phyloP scores from a whole-genome alignment of 495 filamentous ascomycete genomes.

The Penicillium herquei region DNA sequence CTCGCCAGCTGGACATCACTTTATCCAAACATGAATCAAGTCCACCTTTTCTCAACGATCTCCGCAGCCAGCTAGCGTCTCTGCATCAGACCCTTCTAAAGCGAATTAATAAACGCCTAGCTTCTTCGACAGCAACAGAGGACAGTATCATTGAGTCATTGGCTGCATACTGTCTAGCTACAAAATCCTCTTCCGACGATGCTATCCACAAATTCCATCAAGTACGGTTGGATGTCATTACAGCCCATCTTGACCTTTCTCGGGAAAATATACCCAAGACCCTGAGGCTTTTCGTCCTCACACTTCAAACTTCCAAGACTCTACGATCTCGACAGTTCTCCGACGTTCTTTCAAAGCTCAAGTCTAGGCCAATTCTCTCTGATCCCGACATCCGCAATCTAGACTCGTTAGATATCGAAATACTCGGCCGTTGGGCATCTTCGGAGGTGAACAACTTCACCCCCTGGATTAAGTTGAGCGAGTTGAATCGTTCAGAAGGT shows the following conservation, averaged over 20 bases:
- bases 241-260: conserved; percentile 48
- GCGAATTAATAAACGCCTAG: conserved; percentile 67
- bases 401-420: conserved; percentile 74
- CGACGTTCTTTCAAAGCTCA: conserved; percentile 67
- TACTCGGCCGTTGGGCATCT: conserved; percentile 78
- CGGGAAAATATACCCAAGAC: conserved; percentile 56
- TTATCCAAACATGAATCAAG: conserved; percentile 52
- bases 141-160: conserved; percentile 66
- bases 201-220: conserved; percentile 78
- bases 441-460: conserved; percentile 84
- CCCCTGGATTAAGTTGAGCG: conserved; percentile 85
- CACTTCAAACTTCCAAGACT: conserved; percentile 70
- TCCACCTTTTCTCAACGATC: conserved; percentile 57
- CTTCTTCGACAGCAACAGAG: conserved; percentile 45
- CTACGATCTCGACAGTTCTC: conserved; percentile 71
- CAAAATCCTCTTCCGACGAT: conserved; percentile 77
- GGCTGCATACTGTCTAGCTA: conserved; percentile 78
- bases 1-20: conserved; percentile 66
- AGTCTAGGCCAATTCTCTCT: conserved; percentile 64
- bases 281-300: conserved; percentile 71
- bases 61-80: conserved; percentile 59
- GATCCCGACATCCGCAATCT: conserved; percentile 63
- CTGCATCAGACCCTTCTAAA: conserved; percentile 60
- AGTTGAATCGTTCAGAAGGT: conserved; percentile 64
- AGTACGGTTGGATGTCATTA: conserved; percentile 66